Conservation (phyloP, 2,329 filamentous ascomycete genomes). For the Myotisia sp. region DNA sequence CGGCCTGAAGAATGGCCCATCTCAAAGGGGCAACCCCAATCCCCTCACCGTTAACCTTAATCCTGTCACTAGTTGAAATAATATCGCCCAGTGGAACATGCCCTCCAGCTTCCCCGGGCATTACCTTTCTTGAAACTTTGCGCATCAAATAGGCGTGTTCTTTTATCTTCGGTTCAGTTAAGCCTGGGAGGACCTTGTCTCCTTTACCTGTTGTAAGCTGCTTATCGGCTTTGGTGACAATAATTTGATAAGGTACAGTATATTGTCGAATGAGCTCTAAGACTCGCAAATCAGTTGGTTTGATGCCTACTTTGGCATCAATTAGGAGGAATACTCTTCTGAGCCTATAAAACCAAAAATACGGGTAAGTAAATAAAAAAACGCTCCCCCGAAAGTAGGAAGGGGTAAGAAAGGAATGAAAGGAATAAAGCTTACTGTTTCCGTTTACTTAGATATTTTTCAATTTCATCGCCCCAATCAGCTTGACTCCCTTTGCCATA, state of each 20-base stretch:
- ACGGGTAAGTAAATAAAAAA: neutral
- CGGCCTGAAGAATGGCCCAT: constrained; percentile 50
- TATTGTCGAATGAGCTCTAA: constrained; percentile 41
- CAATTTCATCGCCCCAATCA: constrained; percentile 52
- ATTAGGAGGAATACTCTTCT: constrained; percentile 50
- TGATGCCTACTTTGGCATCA: constrained; percentile 49
- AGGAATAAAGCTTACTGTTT: constrained; percentile 36
- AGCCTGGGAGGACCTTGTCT: too few relatives aligned
- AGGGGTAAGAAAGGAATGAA: too few relatives aligned
- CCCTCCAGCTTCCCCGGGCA: constrained; percentile 28
- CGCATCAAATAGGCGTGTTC: constrained; percentile 26
- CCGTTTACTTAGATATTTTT: constrained; percentile 51
- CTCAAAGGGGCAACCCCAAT: constrained; percentile 49
- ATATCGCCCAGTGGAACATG: constrained; percentile 43
- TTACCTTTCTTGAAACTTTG: constrained; percentile 27
- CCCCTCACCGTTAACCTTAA: constrained; percentile 33
- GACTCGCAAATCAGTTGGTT: constrained; percentile 44
- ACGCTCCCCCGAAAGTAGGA: neutral
- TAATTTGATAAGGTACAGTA: constrained; percentile 49
- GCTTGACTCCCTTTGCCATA: constrained; percentile 49
- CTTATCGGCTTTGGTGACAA: constrained; percentile 53
- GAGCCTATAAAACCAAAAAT: constrained; percentile 26
- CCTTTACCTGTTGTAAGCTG: constrained; percentile 25
- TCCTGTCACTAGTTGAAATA: constrained; percentile 43
- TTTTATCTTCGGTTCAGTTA: too few relatives aligned